Evolutionary conservation across 2,329 filamentous ascomycete species (phyloP), one percentile per base, ranked within the genome.

Genomic region (Epichloe gansuensis): DNA sequence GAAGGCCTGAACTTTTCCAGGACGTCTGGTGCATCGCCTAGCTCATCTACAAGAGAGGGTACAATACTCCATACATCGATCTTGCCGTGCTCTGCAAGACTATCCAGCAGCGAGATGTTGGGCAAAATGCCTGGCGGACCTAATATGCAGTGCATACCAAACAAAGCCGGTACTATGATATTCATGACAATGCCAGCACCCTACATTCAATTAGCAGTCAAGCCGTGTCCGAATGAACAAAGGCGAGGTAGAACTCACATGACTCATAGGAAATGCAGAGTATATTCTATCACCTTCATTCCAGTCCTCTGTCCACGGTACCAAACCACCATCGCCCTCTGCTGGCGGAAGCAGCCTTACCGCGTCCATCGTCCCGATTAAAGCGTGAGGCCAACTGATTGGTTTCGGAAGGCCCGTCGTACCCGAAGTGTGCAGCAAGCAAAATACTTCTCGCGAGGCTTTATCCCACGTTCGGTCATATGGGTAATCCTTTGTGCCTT

Each of bases 361-460:
- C 0, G 66, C 65, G 56, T 74, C 70, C 59, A 69, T 62, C 0
- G 66, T 65, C 0, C 59, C 61, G 5, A 64, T 59, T 27, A 64
- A 47, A 0, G 55, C 60, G 53, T 73, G 64, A 4, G 65, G 63
- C 56, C 63, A 62, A 1, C 57, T 49, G n/a, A 73, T 66, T 0
- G 68, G 68, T 49, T 73, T 73, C 1, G 69, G 70, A 0, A 69
- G 51, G 2, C 71, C 70, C 2, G 71, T 74, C 1, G 66, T 64
- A 2, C 71, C 71, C 3, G 68, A 72, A 0, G 71, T 72, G 47
- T 73, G 71, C 1, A 71, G 50, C 27, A 68, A 61, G 27, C 66
- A 62, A 5, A 71, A 67, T 0, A 66, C 64, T 1, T 71, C 68
- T 34, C 64, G 55, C 0, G 55, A 56, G 5, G 64, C 66, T 3